A percentile compares a stretch with the other conserved stretches of the same genome.
Conservation (phyloP, 2,329 filamentous ascomycete genomes). For the Fusarium mexicanum region DNA sequence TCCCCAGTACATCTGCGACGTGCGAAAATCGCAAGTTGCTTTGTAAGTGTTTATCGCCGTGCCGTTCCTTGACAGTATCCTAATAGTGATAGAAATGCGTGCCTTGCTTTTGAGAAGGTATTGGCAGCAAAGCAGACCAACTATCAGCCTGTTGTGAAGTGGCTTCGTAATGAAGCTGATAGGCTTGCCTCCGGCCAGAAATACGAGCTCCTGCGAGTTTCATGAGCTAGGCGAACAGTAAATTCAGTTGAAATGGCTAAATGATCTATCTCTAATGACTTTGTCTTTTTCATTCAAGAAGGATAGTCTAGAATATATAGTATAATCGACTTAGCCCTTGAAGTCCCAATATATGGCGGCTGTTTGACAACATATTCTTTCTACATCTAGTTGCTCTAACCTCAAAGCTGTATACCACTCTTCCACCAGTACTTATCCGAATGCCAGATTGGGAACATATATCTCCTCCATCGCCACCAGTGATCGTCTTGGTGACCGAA, state of each 20-base stretch:
- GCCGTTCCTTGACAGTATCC: background rate
- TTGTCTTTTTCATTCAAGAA: background rate
- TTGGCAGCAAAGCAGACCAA: slow-evolving; percentile 76
- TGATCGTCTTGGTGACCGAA: slow-evolving; percentile 68
- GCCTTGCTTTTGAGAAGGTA: slow-evolving; percentile 74
- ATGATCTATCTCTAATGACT: background rate
- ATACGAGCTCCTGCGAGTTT: background rate
- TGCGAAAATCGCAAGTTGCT: slow-evolving; percentile 67
- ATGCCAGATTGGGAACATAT: slow-evolving; percentile 65
- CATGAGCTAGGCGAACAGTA: background rate
- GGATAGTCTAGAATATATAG: background rate
- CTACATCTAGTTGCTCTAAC: background rate
- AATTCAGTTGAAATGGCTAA: background rate
- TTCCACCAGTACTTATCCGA: slow-evolving; percentile 71
- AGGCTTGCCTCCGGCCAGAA: slow-evolving; percentile 44
- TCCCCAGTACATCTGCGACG: slow-evolving; percentile 65
- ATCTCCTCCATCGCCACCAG: slow-evolving; percentile 73
- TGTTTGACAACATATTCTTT: background rate
- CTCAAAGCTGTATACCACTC: slow-evolving; percentile 47
- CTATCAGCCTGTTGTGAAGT: slow-evolving; percentile 71
- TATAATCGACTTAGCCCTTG: background rate
- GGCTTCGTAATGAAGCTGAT: slow-evolving; percentile 66
- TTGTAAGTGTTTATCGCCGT: slow-evolving; percentile 62
- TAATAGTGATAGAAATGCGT: slow-evolving; percentile 65
- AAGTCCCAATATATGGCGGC: background rate